Base-by-base conservation (phyloP, 2,329 filamentous ascomycete species). In the Penicillium concentricum region DNA sequence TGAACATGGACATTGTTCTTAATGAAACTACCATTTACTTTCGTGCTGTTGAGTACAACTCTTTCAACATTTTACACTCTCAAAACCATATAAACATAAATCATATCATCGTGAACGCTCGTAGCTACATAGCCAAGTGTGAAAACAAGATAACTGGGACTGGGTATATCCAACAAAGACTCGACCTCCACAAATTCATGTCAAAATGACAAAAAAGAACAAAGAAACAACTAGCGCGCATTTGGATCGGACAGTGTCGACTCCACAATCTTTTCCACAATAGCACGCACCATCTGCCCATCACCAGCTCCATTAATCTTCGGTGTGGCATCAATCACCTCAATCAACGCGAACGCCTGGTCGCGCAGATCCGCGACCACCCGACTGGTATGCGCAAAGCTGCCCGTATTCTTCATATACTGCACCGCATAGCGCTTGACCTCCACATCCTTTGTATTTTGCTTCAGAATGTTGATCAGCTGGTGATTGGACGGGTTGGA, bases 341-440 rank as follows among this genome's bases (percentile, higher is more conserved):
- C 81, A 16, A 88, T 83, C 69, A 89, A 75, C 61, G 76, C 80
- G 54, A 83, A 78, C 20, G 89, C 88, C 57, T 87, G 82, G 59
- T 82, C 82, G 43, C 86, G 82, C 61, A 93, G 76, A 34, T 87
- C 82, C 15, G 72, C 69, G 10, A 92, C 74, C 1, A 91, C 89
- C 49, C 83, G 79, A 57, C 86, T 81, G 16, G 90, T 93, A 72
- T 97, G 97, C 51, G 87, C 87, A 71, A 99, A 97, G 70, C 89
- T 96, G 37, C 92, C 92, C 1, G 89, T 95, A 61, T 83, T 81
- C 74, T 96, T 87, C 91, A 99, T 96, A 72, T 96, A 96, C 44
- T 82, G 81, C 20, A 97, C 87, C 3, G 94, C 94, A 72, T 96
- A 97, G 59, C 85, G 81, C 81, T 97, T 97, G 51, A 97, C 90